A percentile compares a stretch with the other conserved stretches of the same genome.
Conservation (phyloP, 2,329 filamentous ascomycete genomes). For the Trichoderma sp. region DNA sequence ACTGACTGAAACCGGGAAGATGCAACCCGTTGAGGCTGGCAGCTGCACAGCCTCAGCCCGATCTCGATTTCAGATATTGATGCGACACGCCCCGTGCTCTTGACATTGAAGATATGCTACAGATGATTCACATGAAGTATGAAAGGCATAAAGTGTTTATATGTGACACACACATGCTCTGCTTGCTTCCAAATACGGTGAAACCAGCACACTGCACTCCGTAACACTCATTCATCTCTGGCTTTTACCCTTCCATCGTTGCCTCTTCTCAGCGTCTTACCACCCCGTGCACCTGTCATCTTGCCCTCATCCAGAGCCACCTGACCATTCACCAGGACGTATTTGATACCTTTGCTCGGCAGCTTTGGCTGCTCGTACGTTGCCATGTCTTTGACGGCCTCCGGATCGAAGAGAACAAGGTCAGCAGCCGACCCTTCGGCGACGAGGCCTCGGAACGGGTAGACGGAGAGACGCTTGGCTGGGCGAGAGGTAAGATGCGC, state of each 20-base stretch:
- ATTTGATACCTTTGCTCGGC: slow-evolving; percentile 23
- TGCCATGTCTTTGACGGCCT: slow-evolving; percentile 24
- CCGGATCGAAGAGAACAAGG: slow-evolving; percentile 25
- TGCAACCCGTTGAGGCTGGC: not conserved
- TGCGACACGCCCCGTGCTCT: not conserved
- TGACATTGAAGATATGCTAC: not conserved
- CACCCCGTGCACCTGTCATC: slow-evolving; percentile 23
- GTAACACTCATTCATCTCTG: slow-evolving; percentile 2
- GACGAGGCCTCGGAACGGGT: slow-evolving; percentile 25
- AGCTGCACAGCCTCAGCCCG: not conserved
- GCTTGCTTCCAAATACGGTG: not conserved
- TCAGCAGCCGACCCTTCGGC: slow-evolving; percentile 26
- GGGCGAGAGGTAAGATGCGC: slow-evolving; percentile 26
- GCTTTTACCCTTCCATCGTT: slow-evolving; percentile 21
- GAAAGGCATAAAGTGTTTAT: not conserved
- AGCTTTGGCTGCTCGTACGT: slow-evolving; percentile 26
- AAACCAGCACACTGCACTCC: not conserved
- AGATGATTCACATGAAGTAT: not conserved
- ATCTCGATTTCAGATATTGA: not conserved
- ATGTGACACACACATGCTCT: not conserved
- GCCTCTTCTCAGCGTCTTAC: slow-evolving; percentile 23
- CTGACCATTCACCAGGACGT: slow-evolving; percentile 26
- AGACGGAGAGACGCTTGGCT: slow-evolving; percentile 25
- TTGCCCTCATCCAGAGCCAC: slow-evolving; percentile 25
- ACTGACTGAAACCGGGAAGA: not conserved